A percentile compares a stretch with the other conserved stretches of the same genome.
These are phyloP conservation scores for Debaryomycetaceae sp. DNA, from an alignment of 1,139 yeast genomes.

Conservation along the genomic window DNA sequence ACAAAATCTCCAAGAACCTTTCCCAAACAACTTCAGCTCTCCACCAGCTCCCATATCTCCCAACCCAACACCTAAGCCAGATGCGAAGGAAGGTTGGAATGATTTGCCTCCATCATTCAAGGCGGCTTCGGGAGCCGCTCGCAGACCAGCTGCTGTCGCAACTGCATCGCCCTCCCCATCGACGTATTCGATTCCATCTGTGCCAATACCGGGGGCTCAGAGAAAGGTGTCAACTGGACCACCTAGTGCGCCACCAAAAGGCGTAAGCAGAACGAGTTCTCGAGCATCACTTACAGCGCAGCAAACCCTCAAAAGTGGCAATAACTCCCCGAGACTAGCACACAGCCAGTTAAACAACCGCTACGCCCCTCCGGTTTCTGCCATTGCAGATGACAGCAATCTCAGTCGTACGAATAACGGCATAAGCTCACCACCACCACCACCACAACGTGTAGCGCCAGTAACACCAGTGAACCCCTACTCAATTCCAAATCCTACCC, in stretches of 20 bases:
- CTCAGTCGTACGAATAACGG: conserved; percentile 4
- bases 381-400: conserved; percentile 8
- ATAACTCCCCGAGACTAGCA: conserved; percentile 7
- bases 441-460: conserved; percentile 8
- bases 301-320: conserved; percentile 1
- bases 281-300: conserved; percentile 17
- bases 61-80: conserved; percentile 43
- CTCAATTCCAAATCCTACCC: conserved; percentile 21
- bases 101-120: conserved; percentile 77
- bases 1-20: conserved; percentile 8
- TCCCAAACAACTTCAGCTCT: conserved; percentile 12
- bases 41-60: conserved; percentile 38
- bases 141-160: conserved; percentile 50
- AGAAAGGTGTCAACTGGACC: conserved; percentile 12
- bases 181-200: conserved; percentile 12
- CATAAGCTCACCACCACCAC: conserved; percentile 20
- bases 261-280: conserved; percentile 28
- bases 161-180: conserved; percentile 21
- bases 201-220: conserved; percentile 21
- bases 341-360: conserved; percentile 23
- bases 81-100: conserved; percentile 83
- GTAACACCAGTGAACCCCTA: conserved; percentile 9
- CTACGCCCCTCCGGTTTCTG: conserved; percentile 35
- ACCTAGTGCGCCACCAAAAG: conserved; percentile 30
- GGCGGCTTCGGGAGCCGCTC: conserved; percentile 44